These are phyloP conservation scores for Suhomyces coccinellae DNA, from an alignment of 1,139 yeast species.

Conservation along the genomic window DNA sequence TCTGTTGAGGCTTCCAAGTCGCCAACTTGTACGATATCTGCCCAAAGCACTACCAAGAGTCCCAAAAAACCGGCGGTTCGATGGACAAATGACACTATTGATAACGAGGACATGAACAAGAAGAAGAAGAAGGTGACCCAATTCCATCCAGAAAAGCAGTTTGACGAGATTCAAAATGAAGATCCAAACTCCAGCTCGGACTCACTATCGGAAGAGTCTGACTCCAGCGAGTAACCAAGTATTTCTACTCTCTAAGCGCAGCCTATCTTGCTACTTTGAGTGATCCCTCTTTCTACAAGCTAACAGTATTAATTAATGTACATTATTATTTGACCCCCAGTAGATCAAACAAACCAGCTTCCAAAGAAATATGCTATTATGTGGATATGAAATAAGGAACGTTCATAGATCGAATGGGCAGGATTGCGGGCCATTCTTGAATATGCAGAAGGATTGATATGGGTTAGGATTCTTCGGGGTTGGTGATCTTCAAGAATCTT, in stretches of 20 bases:
- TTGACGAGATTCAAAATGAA: constrained; percentile 28
- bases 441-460: neutral
- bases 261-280: no score
- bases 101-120: constrained; percentile 83
- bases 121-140: constrained; percentile 76
- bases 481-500: constrained; percentile 66
- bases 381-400: neutral
- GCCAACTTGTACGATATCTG: neutral
- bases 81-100: constrained; percentile 85
- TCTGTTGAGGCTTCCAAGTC: neutral
- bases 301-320: neutral
- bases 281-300: neutral
- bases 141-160: constrained; percentile 42
- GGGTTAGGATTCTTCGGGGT: constrained; percentile 42
- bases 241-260: neutral
- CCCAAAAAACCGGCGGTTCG: constrained; percentile 53
- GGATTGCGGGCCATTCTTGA: neutral
- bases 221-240: neutral
- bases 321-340: neutral
- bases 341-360: neutral
- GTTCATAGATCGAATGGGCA: neutral
- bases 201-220: constrained; percentile 9
- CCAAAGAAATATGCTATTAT: neutral
- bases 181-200: neutral
- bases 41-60: neutral